Evolutionary conservation across 371 early-diverging fungal genomes (phyloP).

Genomic region (Mucor sp.): DNA sequence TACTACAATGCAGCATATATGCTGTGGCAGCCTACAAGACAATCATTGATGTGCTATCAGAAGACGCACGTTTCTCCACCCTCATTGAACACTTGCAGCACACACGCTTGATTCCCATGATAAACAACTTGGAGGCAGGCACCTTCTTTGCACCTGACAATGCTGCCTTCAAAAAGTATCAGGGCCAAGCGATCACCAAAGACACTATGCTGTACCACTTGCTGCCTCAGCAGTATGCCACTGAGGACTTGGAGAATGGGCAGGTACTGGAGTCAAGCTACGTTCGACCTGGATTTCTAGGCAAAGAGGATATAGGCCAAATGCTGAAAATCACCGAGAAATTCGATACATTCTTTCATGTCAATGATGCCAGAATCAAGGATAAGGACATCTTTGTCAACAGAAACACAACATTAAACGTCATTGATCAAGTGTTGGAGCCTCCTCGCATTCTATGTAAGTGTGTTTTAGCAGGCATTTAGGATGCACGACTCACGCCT

Average conservation of each 20-base stretch:
- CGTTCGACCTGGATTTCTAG: slow-evolving; percentile 42
- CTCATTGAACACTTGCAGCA: slow-evolving; percentile 37
- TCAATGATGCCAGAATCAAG: slow-evolving; percentile 18
- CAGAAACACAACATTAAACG: slow-evolving; percentile 27
- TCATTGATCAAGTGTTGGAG: slow-evolving; percentile 20
- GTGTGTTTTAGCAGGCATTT: not conserved
- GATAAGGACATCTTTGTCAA: slow-evolving; percentile 38
- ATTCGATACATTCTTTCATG: slow-evolving; percentile 18
- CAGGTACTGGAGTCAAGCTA: slow-evolving; percentile 48
- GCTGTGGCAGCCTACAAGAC: slow-evolving; percentile 15
- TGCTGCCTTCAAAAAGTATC: slow-evolving; percentile 41
- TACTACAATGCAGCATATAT: not conserved
- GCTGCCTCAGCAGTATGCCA: slow-evolving; percentile 23
- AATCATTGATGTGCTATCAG: slow-evolving; percentile 30
- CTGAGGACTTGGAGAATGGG: slow-evolving; percentile 30
- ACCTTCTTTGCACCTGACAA: slow-evolving; percentile 62
- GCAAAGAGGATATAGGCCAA: slow-evolving; percentile 36
- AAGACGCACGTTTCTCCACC: slow-evolving; percentile 26
- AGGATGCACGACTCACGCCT: not conserved
- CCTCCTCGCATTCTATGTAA: slow-evolving; percentile 24
- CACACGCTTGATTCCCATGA: slow-evolving; percentile 27
- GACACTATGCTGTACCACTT: slow-evolving; percentile 50
- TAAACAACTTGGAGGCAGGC: slow-evolving; percentile 46
- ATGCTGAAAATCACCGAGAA: slow-evolving; percentile 37
- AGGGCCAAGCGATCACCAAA: slow-evolving; percentile 22